Conservation (phyloP, 2,329 filamentous ascomycete genomes). For the Talaromyces sp. region DNA sequence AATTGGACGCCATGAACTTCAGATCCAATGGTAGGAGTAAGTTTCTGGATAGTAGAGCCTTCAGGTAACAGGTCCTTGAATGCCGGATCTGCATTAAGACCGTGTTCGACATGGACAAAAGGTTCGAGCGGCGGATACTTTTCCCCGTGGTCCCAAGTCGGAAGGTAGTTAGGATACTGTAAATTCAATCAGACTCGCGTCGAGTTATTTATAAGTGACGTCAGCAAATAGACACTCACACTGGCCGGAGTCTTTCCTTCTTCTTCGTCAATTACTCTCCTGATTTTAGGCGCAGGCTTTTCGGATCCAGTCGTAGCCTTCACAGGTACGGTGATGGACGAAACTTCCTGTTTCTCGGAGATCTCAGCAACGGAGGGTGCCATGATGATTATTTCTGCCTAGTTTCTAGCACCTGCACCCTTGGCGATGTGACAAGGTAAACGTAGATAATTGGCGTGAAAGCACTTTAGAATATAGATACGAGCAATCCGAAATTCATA, state of each 20-base stretch:
- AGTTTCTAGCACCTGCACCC: background rate
- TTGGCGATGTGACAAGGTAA: background rate
- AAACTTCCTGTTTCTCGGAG: background rate
- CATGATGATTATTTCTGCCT: background rate
- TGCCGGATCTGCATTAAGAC: conserved; percentile 40
- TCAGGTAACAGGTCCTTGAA: conserved; percentile 42
- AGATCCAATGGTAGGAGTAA: conserved; percentile 42
- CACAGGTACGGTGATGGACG: background rate
- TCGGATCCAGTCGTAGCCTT: background rate
- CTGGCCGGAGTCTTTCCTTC: background rate
- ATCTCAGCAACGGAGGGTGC: conserved; percentile 9
- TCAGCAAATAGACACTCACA: background rate
- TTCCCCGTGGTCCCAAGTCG: conserved; percentile 24
- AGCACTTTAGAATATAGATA: background rate
- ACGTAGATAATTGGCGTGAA: background rate
- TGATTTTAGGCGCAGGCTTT: conserved; percentile 3
- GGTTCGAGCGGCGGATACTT: conserved; percentile 40
- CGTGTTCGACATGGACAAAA: conserved; percentile 42
- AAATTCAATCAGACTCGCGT: background rate
- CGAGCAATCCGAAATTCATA: no score
- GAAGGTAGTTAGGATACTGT: conserved; percentile 28
- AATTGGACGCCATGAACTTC: conserved; percentile 51
- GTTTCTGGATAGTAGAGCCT: conserved; percentile 19
- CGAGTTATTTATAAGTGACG: background rate
- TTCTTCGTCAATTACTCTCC: conserved; percentile 13